phyloP scores from a whole-genome alignment of 306 rosid species.

The Boehmeria nivea region DNA sequence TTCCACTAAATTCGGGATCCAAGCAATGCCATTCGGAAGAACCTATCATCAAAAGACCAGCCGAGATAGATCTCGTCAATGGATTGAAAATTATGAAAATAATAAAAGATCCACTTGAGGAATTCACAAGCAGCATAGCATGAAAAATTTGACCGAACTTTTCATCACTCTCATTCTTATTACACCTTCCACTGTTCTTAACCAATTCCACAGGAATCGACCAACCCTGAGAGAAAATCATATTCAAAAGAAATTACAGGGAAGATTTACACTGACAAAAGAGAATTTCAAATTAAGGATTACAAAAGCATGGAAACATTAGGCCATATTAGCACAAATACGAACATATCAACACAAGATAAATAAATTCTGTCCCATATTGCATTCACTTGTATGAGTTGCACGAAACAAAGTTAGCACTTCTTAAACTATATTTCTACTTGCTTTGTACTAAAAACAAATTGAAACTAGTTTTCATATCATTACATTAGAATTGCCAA shows the following conservation, averaged over 20 bases:
- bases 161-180: slow-evolving; percentile 74
- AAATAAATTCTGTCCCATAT: background rate
- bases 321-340: background rate
- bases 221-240: slow-evolving; percentile 34
- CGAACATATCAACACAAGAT: background rate
- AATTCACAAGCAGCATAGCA: background rate
- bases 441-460: too few species aligned
- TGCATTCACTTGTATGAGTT: background rate
- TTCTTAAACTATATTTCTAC: too few species aligned
- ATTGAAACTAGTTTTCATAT: too few species aligned
- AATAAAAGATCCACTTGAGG: background rate
- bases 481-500: too few species aligned
- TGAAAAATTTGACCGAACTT: slow-evolving; percentile 71
- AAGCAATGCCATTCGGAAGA: slow-evolving; percentile 82
- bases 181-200: slow-evolving; percentile 90
- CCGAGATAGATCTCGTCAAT: background rate
- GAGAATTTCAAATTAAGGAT: background rate
- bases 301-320: too few species aligned
- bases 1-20: slow-evolving; percentile 80
- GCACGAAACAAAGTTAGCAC: too few species aligned
- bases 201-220: slow-evolving; percentile 74
- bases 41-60: slow-evolving; percentile 34
- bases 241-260: background rate
- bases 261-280: background rate
- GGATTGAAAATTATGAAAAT: background rate